A percentile compares a stretch with the other conserved stretches of the same genome.
These are phyloP conservation scores for Tolypocladium tropicale DNA, from an alignment of 2,329 filamentous ascomycete species.

Conservation along the genomic window DNA sequence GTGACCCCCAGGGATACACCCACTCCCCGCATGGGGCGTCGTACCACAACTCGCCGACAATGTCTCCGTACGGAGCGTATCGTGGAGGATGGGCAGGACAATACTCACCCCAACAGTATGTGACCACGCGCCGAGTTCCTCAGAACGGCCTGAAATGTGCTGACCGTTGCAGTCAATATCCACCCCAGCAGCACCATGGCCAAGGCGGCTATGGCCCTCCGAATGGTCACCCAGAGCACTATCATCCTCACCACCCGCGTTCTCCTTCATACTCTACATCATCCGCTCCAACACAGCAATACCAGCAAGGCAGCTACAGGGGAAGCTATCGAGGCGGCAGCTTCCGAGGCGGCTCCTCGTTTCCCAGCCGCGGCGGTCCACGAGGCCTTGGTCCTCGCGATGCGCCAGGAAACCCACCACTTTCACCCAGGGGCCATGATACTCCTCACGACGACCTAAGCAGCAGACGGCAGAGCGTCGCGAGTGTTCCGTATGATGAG, in stretches of 20 bases:
- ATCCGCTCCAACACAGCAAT: constrained; percentile 45
- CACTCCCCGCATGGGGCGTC: constrained; percentile 33
- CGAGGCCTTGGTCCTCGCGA: constrained; percentile 60
- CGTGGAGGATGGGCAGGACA: constrained; percentile 29
- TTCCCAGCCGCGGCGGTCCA: constrained; percentile 37
- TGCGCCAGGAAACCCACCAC: constrained; percentile 35
- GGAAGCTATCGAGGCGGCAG: constrained; percentile 40
- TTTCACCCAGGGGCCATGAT: constrained; percentile 8
- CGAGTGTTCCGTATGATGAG: constrained; percentile 5
- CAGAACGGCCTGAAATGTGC: background rate
- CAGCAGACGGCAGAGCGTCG: constrained; percentile 9
- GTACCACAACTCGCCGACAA: constrained; percentile 34
- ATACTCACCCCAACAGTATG: constrained; percentile 31
- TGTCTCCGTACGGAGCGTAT: constrained; percentile 29
- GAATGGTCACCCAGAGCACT: constrained; percentile 42
- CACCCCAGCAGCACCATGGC: constrained; percentile 47
- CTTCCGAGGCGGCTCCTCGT: constrained; percentile 48
- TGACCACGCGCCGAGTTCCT: background rate
- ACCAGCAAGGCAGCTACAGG: constrained; percentile 35
- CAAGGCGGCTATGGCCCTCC: constrained; percentile 37
- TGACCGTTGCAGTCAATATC: constrained; percentile 42
- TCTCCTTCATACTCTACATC: constrained; percentile 47
- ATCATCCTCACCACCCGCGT: constrained; percentile 35
- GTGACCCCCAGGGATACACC: constrained; percentile 25
- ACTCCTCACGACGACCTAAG: constrained; percentile 6